Conservation (phyloP, 2,329 filamentous ascomycete species). For the Aschersonia sp. region DNA sequence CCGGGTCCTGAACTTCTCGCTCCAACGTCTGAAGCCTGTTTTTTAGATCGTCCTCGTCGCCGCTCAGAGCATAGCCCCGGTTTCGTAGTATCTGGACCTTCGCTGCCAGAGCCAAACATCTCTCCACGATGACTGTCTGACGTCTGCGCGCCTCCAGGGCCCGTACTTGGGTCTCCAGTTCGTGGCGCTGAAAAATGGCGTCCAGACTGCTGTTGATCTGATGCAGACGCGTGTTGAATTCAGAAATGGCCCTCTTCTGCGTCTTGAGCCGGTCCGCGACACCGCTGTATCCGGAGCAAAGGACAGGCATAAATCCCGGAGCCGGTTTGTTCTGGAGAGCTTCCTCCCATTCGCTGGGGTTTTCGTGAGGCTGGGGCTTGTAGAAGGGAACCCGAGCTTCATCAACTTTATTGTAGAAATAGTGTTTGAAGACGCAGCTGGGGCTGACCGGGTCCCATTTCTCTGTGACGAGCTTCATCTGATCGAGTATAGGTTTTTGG, state of each 20-base stretch:
- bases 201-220: constrained; percentile 65
- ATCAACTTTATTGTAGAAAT: constrained; percentile 78
- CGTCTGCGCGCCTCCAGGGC: constrained; percentile 57
- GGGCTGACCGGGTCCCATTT: constrained; percentile 61
- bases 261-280: constrained; percentile 58
- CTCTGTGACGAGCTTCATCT: constrained; percentile 52
- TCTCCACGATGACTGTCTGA: constrained; percentile 57
- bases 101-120: constrained; percentile 60
- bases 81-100: constrained; percentile 72
- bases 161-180: constrained; percentile 60
- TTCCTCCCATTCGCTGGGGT: constrained; percentile 71
- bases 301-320: constrained; percentile 60
- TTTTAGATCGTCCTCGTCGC: constrained; percentile 65
- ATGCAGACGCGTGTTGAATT: constrained; percentile 59
- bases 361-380: constrained; percentile 53
- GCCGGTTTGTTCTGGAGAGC: constrained; percentile 68
- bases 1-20: constrained; percentile 57
- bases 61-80: constrained; percentile 65
- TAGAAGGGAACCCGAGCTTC: constrained; percentile 63
- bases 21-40: constrained; percentile 57
- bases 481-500: constrained; percentile 61
- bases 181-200: constrained; percentile 59
- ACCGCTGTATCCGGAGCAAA: constrained; percentile 59
- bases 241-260: constrained; percentile 53
- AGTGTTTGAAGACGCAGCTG: constrained; percentile 63